Evolutionary conservation across 768 basidiomycete species (phyloP).

Genomic region (Sistotremastrum suecicum): DNA sequence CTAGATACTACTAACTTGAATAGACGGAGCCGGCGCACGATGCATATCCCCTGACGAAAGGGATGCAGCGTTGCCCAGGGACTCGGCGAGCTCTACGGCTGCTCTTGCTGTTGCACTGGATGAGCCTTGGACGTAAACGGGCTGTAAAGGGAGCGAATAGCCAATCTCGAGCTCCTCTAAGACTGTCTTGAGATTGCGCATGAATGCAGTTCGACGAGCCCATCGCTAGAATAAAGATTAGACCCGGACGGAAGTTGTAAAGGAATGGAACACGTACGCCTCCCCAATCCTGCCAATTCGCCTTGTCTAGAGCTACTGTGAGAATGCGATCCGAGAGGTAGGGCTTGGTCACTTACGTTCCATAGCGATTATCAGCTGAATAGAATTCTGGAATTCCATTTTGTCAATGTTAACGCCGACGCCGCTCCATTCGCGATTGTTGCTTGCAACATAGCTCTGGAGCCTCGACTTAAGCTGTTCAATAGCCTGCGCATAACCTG

Average conservation of each 20-base stretch:
- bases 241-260: no score
- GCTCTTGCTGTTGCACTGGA: slow-evolving; percentile 35
- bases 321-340: not conserved
- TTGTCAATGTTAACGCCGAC: slow-evolving; percentile 57
- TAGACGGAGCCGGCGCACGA: slow-evolving; percentile 6
- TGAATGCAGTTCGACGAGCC: slow-evolving; percentile 60
- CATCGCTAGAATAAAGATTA: slow-evolving; percentile 25
- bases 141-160: slow-evolving; percentile 62
- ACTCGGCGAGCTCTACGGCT: not conserved
- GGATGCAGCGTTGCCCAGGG: slow-evolving; percentile 4
- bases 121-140: slow-evolving; percentile 29
- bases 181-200: slow-evolving; percentile 56
- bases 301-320: slow-evolving; percentile 33
- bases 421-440: slow-evolving; percentile 59
- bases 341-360: slow-evolving; percentile 40
- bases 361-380: slow-evolving; percentile 50
- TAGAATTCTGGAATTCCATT: slow-evolving; percentile 66
- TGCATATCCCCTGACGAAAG: slow-evolving; percentile 4
- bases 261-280: no score
- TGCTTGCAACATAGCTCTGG: slow-evolving; percentile 41
- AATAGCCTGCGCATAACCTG: slow-evolving; percentile 18
- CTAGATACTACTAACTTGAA: slow-evolving; percentile 8
- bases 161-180: slow-evolving; percentile 62
- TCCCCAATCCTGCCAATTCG: slow-evolving; percentile 84
- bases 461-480: slow-evolving; percentile 52